phyloP scores from a whole-genome alignment of 164 flowering plant species.

The Echeveria elegans region DNA sequence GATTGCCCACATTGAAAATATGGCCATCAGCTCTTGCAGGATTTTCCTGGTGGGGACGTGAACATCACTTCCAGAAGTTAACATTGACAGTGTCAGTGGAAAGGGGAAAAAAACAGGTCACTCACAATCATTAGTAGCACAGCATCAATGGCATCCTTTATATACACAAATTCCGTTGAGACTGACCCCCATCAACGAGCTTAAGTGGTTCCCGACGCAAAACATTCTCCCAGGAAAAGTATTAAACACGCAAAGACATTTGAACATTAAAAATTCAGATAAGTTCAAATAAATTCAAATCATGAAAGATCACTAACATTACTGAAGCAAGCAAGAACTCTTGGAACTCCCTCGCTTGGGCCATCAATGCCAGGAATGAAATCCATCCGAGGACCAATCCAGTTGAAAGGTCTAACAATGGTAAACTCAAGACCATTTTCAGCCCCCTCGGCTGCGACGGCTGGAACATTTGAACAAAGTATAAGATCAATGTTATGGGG shows the following conservation, averaged over 20 bases:
- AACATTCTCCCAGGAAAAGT: conserved; percentile 25
- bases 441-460: conserved; percentile 66
- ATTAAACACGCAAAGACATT: not conserved
- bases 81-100: not conserved
- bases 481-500: not conserved
- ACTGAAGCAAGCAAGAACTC: conserved; percentile 62
- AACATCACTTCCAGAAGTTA: not conserved
- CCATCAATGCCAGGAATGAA: conserved; percentile 62
- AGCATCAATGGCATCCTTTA: conserved; percentile 68
- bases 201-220: conserved; percentile 56
- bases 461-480: conserved; percentile 20
- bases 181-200: conserved; percentile 66
- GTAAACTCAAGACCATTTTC: conserved; percentile 56
- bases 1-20: conserved; percentile 84
- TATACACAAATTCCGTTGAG: conserved; percentile 52
- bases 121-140: conserved; percentile 58
- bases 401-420: conserved; percentile 57
- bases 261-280: not conserved
- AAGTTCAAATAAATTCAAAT: not conserved
- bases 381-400: conserved; percentile 71
- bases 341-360: conserved; percentile 57
- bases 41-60: conserved; percentile 51
- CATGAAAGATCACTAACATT: conserved; percentile 27
- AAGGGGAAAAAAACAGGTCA: not conserved
- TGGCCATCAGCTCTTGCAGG: conserved; percentile 76